Percentiles rank a stretch among this genome's conserved stretches.
Conservation (phyloP, 306 rosid genomes). For the Vicia sativa region DNA sequence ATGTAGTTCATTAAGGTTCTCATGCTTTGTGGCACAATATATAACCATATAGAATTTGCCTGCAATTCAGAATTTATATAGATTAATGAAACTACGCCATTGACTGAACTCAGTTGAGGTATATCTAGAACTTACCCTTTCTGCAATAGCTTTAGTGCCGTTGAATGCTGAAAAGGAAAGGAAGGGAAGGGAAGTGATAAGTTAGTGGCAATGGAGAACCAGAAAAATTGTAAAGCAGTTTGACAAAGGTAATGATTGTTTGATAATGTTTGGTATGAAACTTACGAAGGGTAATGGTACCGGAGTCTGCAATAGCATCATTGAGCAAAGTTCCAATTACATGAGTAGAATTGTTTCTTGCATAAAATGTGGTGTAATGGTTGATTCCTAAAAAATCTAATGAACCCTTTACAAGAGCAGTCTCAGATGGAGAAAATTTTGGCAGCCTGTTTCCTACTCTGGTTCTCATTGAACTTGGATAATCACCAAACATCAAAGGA, state of each 20-base stretch:
- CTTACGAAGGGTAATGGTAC: conserved; percentile 77
- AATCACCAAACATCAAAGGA: conserved; percentile 83
- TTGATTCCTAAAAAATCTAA: conserved; percentile 92
- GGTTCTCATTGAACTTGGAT: conserved; percentile 86
- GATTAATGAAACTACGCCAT: conserved; percentile 7
- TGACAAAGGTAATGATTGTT: background rate
- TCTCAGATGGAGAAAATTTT: conserved; percentile 55
- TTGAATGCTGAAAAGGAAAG: conserved; percentile 71
- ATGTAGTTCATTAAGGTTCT: conserved; percentile 81
- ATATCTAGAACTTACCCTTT: conserved; percentile 54
- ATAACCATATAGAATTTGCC: conserved; percentile 95
- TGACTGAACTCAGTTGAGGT: background rate
- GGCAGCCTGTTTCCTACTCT: conserved; percentile 77
- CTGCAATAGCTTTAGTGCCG: conserved; percentile 61
- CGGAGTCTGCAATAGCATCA: conserved; percentile 69
- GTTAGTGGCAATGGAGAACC: conserved; percentile 41
- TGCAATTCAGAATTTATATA: conserved; percentile 46
- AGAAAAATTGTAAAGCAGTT: conserved; percentile 40
- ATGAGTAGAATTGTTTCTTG: conserved; percentile 43
- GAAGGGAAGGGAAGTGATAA: background rate
- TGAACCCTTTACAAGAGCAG: conserved; percentile 73
- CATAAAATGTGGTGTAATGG: conserved; percentile 87
- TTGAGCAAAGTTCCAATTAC: conserved; percentile 45
- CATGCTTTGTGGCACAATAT: conserved; percentile 87
- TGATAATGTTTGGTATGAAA: conserved; percentile 18